Percentiles rank a stretch among this genome's conserved stretches.
phyloP scores from a whole-genome alignment of 306 rosid genomes.

The Myrica gale region DNA sequence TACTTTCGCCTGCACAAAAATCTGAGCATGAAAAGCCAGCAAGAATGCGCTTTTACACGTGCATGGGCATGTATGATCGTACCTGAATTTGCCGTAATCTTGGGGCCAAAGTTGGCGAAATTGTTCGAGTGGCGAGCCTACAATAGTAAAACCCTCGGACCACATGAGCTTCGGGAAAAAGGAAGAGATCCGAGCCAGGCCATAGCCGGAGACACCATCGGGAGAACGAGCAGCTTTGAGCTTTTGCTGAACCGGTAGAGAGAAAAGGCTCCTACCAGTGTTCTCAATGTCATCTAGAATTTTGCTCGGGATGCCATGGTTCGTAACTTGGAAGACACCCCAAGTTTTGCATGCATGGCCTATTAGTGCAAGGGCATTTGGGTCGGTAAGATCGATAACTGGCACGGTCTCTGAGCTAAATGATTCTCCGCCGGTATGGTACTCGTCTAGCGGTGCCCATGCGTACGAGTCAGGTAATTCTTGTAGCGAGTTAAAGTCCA shows the following conservation, averaged over 20 bases:
- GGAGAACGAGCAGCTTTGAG: constrained; percentile 74
- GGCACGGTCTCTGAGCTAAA: constrained; percentile 37
- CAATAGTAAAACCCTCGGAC: constrained; percentile 88
- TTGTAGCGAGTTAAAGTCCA: constrained; percentile 57
- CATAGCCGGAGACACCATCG: constrained; percentile 69
- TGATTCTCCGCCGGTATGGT: constrained; percentile 10
- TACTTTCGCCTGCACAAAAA: constrained; percentile 15
- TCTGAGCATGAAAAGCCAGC: not conserved
- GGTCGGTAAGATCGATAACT: constrained; percentile 60
- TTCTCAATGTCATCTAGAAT: constrained; percentile 53
- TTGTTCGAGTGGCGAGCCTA: constrained; percentile 73
- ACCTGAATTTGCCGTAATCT: constrained; percentile 62
- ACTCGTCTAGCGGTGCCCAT: constrained; percentile 45
- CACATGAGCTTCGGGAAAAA: constrained; percentile 95
- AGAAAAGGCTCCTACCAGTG: constrained; percentile 48
- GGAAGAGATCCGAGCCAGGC: constrained; percentile 77
- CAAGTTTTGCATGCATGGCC: constrained; percentile 79
- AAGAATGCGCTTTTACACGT: constrained; percentile 14
- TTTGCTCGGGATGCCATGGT: constrained; percentile 51
- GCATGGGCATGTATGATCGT: constrained; percentile 23
- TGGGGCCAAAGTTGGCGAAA: constrained; percentile 88
- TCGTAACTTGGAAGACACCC: constrained; percentile 79
- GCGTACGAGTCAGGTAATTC: constrained; percentile 79
- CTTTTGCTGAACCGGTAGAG: constrained; percentile 58
- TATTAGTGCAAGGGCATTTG: constrained; percentile 49